phyloP scores from a whole-genome alignment of 306 rosid genomes.

The Prunus mira region DNA sequence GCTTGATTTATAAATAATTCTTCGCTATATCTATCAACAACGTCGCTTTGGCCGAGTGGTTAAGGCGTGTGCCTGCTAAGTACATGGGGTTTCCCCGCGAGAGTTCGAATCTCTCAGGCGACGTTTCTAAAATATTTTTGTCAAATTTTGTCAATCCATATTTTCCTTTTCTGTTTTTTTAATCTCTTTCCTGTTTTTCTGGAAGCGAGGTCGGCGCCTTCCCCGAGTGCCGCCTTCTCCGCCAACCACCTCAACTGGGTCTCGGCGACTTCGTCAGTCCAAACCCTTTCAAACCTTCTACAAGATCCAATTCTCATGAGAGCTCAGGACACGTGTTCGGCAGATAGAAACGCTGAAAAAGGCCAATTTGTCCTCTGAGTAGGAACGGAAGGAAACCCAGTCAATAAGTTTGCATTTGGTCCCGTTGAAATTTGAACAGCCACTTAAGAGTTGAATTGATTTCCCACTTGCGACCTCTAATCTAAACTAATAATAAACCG shows the following conservation, averaged over 20 bases:
- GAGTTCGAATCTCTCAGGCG: conserved; percentile 69
- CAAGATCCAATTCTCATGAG: not conserved
- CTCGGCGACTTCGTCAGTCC: not conserved
- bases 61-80: conserved; percentile 84
- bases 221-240: conserved; percentile 1
- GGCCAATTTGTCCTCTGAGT: not conserved
- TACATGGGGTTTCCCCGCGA: conserved; percentile 71
- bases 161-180: fast-evolving
- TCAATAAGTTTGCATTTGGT: not conserved
- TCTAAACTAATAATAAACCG: not conserved
- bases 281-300: not conserved
- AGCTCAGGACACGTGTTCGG: not conserved
- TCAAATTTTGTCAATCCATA: no score
- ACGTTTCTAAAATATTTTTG: not conserved
- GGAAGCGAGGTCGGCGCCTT: not conserved
- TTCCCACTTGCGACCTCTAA: not conserved
- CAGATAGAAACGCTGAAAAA: not conserved
- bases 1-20: not conserved
- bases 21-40: fast-evolving
- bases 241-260: not conserved
- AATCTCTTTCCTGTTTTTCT: not conserved
- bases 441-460: not conserved
- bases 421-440: not conserved
- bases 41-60: conserved; percentile 86
- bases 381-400: not conserved